Conservation (phyloP, 371 early-diverging fungal genomes). For the Mortierella polycephala region DNA sequence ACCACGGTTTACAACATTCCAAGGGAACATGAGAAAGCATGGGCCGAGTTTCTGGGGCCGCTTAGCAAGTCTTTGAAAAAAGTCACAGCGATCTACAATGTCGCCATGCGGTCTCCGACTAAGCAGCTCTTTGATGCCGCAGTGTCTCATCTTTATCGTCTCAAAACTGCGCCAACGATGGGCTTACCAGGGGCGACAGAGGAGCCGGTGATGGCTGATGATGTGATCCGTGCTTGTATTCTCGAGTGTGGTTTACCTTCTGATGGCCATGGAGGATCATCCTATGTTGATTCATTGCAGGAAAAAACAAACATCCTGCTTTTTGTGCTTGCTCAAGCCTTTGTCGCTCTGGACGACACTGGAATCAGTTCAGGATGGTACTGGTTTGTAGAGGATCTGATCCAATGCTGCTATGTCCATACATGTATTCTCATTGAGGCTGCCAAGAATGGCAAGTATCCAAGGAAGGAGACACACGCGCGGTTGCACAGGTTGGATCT, state of each 20-base stretch:
- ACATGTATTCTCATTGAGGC: not conserved
- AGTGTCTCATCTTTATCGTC: not conserved
- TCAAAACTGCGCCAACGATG: not conserved
- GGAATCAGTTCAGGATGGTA: constrained; percentile 36
- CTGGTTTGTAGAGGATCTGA: constrained; percentile 46
- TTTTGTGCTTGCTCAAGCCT: constrained; percentile 2
- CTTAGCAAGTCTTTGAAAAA: not conserved
- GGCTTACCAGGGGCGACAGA: too few species aligned
- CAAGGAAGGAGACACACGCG: constrained; percentile 13
- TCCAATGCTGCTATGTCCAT: constrained; percentile 19
- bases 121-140: not conserved
- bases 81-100: not conserved
- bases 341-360: constrained; percentile 2
- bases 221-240: not conserved
- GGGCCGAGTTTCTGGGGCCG: not conserved
- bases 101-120: not conserved
- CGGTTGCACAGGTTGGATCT: constrained; percentile 14
- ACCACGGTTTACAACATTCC: not conserved
- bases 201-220: not conserved
- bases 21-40: not conserved
- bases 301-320: not conserved
- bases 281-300: constrained; percentile 1
- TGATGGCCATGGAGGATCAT: constrained; percentile 3
- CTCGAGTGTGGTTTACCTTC: constrained; percentile 2
- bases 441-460: constrained; percentile 10